Percentiles rank a stretch among this genome's conserved stretches.
Evolutionary conservation across 352 stramenopile species (phyloP).

Genomic region (Phytophthora pini): DNA sequence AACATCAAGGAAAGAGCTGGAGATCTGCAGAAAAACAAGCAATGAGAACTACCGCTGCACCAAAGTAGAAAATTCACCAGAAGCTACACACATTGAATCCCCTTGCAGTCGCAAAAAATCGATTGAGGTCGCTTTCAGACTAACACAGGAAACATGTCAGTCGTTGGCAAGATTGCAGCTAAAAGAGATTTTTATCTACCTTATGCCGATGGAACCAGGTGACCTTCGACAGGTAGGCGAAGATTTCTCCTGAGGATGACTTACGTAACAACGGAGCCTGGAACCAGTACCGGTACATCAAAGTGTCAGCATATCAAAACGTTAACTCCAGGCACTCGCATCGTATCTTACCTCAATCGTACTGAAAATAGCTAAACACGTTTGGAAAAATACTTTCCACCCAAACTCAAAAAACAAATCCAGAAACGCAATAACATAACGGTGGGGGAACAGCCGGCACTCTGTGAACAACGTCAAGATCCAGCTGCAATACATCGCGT

Average conservation of each 20-base stretch:
- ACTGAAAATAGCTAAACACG: conserved; percentile 48
- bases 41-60: not conserved
- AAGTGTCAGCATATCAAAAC: not conserved
- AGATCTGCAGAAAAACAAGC: conserved; percentile 30
- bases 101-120: conserved; percentile 42
- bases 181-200: conserved; percentile 12
- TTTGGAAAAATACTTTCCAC: conserved; percentile 58
- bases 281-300: not conserved
- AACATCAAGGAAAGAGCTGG: conserved; percentile 47
- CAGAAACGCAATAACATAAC: conserved; percentile 47
- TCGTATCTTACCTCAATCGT: conserved; percentile 38
- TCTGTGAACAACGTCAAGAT: conserved; percentile 65
- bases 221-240: conserved; percentile 41
- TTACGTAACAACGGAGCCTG: conserved; percentile 32
- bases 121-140: conserved; percentile 41
- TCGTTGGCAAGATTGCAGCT: not conserved
- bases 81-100: conserved; percentile 39
- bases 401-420: conserved; percentile 60
- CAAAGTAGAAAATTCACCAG: not conserved
- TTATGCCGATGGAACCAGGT: conserved; percentile 49
- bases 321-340: too few species aligned
- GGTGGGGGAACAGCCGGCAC: conserved; percentile 46
- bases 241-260: conserved; percentile 35
- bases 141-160: conserved; percentile 19
- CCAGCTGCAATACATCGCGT: conserved; percentile 36